Evolutionary conservation across 2,329 filamentous ascomycete genomes (phyloP), one percentile per base, ranked within the genome.

Genomic region (Clonostachys rosea): DNA sequence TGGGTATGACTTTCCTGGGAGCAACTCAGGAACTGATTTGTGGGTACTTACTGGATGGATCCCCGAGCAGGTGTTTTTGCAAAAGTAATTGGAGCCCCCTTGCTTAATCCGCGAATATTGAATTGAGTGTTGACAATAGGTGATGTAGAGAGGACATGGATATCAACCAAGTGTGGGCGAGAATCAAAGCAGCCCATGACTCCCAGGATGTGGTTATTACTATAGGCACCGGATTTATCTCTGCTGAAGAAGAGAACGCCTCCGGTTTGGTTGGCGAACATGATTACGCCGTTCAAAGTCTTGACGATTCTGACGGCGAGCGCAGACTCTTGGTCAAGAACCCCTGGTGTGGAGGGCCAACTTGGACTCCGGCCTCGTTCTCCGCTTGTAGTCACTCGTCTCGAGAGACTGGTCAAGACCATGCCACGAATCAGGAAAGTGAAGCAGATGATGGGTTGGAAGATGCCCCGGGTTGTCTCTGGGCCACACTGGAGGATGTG

Each of bases 1-100:
- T 30, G 94, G 94, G 34, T 99, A 99, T 63, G 91, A 99, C 60
- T 99, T 99, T 54, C 92, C 94, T 0, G 94, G 94, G 8, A 97
- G 94, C 59, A 97, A 97, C 63, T 97, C 92, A 1, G 91, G 90
- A 11, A 97, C 92, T 3, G 94, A 99, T 65, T 70, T 99, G 5
- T 95, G 89, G 82, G 86, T 95, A 2, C 68, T 99, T 47, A 95
- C 88, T 0, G 92, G 94, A 33, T 99, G 94, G 94, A 91, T 99
- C 44, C 94, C 94, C 0, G 91, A 99, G 66, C 94, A 99, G 63
- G 73, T 97, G 2, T 96, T 96, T 57, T 73, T 97, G 2, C 91
- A 96, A 59, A 84, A 78, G 81, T 82, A 66, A 54, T 64, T 53
- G 2, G 36, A n/a, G 17, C 36, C 33, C 14, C 30, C 8, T 40